A percentile compares a stretch with the other conserved stretches of the same genome.
Conservation (phyloP, 2,329 filamentous ascomycete genomes). For the Apiospora arundinis region DNA sequence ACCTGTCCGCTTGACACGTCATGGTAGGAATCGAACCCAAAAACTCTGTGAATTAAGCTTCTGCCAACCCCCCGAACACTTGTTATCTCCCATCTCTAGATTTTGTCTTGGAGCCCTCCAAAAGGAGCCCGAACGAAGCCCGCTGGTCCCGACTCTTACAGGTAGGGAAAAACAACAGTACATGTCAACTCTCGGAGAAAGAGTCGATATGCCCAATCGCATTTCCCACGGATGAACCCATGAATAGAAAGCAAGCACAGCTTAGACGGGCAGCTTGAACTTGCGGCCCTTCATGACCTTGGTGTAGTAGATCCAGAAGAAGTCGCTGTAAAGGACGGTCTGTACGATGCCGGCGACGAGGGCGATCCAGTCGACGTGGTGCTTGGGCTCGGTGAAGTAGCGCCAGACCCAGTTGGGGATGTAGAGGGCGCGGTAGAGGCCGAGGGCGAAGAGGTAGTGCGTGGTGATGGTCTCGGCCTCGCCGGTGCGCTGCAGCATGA, state of each 20-base stretch:
- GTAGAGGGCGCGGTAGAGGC: slow-evolving; percentile 89
- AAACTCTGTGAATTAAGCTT: not conserved
- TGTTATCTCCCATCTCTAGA: not conserved
- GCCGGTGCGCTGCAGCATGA: slow-evolving; percentile 96
- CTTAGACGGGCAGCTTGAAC: slow-evolving; percentile 82
- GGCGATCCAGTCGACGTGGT: slow-evolving; percentile 83
- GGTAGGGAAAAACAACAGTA: not conserved
- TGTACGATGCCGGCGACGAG: slow-evolving; percentile 90
- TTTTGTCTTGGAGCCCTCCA: not conserved
- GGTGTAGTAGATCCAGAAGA: slow-evolving; percentile 99
- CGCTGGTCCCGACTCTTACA: not conserved
- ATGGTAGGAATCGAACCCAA: not conserved
- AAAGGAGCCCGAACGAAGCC: not conserved
- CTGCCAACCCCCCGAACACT: not conserved
- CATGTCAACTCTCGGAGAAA: not conserved
- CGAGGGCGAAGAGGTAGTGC: slow-evolving; percentile 94
- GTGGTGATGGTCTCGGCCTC: slow-evolving; percentile 99
- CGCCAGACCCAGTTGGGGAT: slow-evolving; percentile 99
- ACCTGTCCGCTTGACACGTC: not conserved
- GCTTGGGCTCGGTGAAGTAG: slow-evolving; percentile 75
- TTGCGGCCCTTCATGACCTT: slow-evolving; percentile 92
- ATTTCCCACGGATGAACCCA: not conserved
- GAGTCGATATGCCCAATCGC: not conserved
- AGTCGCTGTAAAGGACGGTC: slow-evolving; percentile 96
- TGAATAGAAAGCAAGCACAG: no score